Percentiles rank a stretch among this genome's conserved stretches.
phyloP scores from a whole-genome alignment of 78 protist genomes.

The Dictyostelium firmibasis region DNA sequence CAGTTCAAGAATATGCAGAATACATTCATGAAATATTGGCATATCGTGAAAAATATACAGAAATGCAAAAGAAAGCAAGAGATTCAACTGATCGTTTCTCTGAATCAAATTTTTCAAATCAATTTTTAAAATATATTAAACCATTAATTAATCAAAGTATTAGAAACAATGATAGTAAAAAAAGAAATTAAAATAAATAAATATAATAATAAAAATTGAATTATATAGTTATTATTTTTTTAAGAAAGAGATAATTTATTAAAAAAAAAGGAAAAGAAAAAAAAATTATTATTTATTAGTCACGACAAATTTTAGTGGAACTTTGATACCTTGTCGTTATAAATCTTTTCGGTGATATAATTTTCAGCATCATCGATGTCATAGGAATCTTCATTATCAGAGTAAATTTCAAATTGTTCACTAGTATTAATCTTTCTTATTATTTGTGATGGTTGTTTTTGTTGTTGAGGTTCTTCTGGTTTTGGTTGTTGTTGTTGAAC shows the following conservation, averaged over 20 bases:
- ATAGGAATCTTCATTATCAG: neutral
- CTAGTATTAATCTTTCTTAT: neutral
- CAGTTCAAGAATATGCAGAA: conserved; percentile 86
- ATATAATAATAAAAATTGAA: neutral
- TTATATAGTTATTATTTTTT: too few species aligned
- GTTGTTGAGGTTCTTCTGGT: neutral
- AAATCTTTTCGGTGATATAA: neutral
- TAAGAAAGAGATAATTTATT: neutral
- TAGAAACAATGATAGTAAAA: neutral
- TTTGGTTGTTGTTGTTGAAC: neutral
- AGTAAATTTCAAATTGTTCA: conserved; percentile 2
- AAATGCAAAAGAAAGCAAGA: conserved; percentile 72
- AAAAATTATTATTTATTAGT: neutral
- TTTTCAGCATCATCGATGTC: neutral
- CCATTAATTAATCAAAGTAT: conserved; percentile 7
- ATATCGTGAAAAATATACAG: conserved; percentile 24
- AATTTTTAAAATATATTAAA: neutral
- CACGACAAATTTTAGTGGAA: neutral
- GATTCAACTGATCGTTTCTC: conserved; percentile 70
- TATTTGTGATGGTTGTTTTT: neutral
- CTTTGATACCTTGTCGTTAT: neutral
- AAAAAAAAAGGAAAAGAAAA: too few species aligned
- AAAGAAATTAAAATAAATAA: neutral
- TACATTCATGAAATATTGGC: conserved; percentile 71
- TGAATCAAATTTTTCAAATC: conserved; percentile 31